Conservation (phyloP, 129 eudicot genomes). For the Tagetes erecta region DNA sequence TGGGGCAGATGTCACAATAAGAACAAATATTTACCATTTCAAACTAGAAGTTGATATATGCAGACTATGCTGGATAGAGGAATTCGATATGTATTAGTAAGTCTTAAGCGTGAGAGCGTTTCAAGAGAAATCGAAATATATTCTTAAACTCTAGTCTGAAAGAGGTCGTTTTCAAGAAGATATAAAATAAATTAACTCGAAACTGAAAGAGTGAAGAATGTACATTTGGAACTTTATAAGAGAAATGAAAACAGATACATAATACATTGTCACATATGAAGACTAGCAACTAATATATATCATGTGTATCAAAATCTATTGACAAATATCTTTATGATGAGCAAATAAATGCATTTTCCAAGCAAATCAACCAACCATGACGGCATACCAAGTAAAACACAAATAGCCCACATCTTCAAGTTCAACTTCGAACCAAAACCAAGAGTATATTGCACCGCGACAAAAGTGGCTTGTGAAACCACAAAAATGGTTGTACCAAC, state of each 20-base stretch:
- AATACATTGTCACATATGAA: background rate
- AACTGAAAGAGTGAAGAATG: background rate
- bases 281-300: background rate
- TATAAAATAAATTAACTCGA: background rate
- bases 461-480: conserved; percentile 17
- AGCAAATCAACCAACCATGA: conserved; percentile 37
- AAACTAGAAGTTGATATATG: too few relatives aligned
- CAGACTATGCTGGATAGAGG: too few relatives aligned
- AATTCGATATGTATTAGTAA: too few relatives aligned
- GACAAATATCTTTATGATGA: conserved; percentile 7
- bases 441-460: conserved; percentile 8
- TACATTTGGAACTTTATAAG: background rate
- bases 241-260: background rate
- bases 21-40: too few relatives aligned
- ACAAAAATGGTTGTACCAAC: conserved; percentile 1
- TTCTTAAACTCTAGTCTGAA: background rate
- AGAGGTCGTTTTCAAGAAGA: background rate
- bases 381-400: conserved; percentile 27
- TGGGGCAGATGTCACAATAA: too few relatives aligned
- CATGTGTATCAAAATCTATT: background rate
- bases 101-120: background rate
- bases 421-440: conserved; percentile 28
- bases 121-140: background rate
- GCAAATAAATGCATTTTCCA: conserved; percentile 31
- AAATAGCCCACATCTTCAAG: conserved; percentile 35